Base-by-base conservation (phyloP, 192 early-diverging fungal genomes). In the Dimargaris verticillata region DNA sequence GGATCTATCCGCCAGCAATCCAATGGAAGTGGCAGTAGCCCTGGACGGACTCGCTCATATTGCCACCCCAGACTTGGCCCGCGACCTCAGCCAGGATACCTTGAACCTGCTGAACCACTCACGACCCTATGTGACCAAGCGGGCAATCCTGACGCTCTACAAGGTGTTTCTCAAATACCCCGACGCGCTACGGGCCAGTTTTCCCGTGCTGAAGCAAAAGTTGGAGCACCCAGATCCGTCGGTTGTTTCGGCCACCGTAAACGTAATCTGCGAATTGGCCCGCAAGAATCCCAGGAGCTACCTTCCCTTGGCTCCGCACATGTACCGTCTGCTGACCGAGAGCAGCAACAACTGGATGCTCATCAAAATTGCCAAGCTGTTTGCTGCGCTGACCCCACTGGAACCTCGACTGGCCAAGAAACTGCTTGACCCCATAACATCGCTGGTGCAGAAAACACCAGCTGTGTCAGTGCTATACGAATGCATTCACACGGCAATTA, bases 311-410 rank as follows among this genome's bases (percentile, higher is more conserved):
- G 96, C 93, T 17, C 96, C 96, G 6, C 87, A 92, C 58, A 77
- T 99, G 3, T 99, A 92, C 69, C 88, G 84, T 6, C 75, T 97
- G 50, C 68, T 99, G 49, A 95, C 84, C 9, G 83, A 83, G n/a
- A 86, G 86, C 5, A 78, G 80, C 17, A 96, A 99, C 73, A 99
- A 97, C 67, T 99, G 96, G 96, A 93, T 96, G 85, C 83, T 94
- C n/a, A 99, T 99, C 72, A 99, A 99, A 67, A 92, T 99, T 44
- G 89, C 97, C 65, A 99, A 99, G 71, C 74, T 99, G 69, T 96
- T 99, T 78, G 88, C 88, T 13, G 80, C 86, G 7, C 75, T 99
- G 62, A 86, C 89, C 26, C 91, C 93, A 13, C 77, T 88, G 3
- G 96, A 99, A 70, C 96, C 96, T 22, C 80, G 96, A 26, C 70